A percentile compares a stretch with the other conserved stretches of the same genome.
These are phyloP conservation scores for Ophiostoma ips DNA, from an alignment of 2,329 filamentous ascomycete genomes.

Conservation along the genomic window DNA sequence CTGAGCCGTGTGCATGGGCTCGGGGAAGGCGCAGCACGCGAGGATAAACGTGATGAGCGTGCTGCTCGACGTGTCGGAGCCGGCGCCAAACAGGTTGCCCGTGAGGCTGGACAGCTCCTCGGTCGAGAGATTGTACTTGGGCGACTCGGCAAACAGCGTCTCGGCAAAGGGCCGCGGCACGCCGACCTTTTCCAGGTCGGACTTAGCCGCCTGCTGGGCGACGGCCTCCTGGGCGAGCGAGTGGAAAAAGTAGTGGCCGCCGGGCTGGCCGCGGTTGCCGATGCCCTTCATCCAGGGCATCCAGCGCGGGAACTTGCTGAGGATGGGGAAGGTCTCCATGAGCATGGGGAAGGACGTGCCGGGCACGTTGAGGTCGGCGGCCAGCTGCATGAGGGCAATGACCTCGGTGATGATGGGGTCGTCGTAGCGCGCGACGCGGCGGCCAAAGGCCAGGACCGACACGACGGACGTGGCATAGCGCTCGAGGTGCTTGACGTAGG, in stretches of 20 bases:
- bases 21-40: constrained; percentile 35
- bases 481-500: constrained; percentile 40
- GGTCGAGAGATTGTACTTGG: constrained; percentile 30
- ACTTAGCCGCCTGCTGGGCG: constrained; percentile 22
- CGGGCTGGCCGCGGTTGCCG: constrained; percentile 25
- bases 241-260: constrained; percentile 37
- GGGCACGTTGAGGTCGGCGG: constrained; percentile 39
- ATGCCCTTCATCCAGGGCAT: constrained; percentile 37
- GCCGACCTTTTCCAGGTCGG: constrained; percentile 13
- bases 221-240: constrained; percentile 35
- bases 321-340: constrained; percentile 39
- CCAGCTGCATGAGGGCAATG: constrained; percentile 43
- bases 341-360: constrained; percentile 42
- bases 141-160: constrained; percentile 31
- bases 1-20: constrained; percentile 33
- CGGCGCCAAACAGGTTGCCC: constrained; percentile 34
- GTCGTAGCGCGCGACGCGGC: constrained; percentile 32
- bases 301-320: constrained; percentile 32
- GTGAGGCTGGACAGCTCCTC: constrained; percentile 32
- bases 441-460: constrained; percentile 42
- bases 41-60: constrained; percentile 33
- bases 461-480: constrained; percentile 39
- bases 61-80: constrained; percentile 34
- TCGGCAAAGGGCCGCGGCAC: constrained; percentile 27
- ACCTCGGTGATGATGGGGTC: constrained; percentile 47